A percentile compares a stretch with the other conserved stretches of the same genome.
Evolutionary conservation across 257 asterid genomes (phyloP).

Genomic region (Lycium barbarum): DNA sequence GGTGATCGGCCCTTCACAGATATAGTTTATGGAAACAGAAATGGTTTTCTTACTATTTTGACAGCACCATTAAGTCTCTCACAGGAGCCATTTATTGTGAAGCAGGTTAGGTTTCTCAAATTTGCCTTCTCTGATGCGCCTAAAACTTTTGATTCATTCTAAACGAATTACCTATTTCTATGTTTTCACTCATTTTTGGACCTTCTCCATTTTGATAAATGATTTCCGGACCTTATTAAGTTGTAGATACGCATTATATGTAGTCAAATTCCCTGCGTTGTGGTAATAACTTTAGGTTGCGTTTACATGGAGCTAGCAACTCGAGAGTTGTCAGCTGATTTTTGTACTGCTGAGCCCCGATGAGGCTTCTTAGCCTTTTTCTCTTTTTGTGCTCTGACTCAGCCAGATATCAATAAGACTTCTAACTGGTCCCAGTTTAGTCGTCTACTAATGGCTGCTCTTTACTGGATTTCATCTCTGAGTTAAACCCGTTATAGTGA

Average conservation of each 20-base stretch:
- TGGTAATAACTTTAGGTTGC: not conserved
- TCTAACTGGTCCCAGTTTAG: not conserved
- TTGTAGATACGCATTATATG: not conserved
- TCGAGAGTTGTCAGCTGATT: not conserved
- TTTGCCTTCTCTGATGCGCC: not conserved
- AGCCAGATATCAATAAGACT: not conserved
- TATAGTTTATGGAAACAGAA: slow-evolving; percentile 84
- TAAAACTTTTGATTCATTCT: not conserved
- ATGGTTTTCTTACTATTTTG: slow-evolving; percentile 82
- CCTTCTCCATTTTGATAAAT: not conserved
- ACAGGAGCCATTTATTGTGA: slow-evolving; percentile 89
- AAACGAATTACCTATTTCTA: not conserved
- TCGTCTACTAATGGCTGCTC: not conserved
- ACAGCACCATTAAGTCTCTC: slow-evolving; percentile 76
- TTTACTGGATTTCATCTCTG: slow-evolving; percentile 1
- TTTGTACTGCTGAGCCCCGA: not conserved
- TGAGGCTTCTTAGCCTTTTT: not conserved
- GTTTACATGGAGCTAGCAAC: not conserved
- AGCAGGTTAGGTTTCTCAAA: slow-evolving; percentile 58
- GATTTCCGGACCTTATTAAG: not conserved
- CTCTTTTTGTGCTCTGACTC: not conserved
- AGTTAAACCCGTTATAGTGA: not conserved
- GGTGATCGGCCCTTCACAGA: slow-evolving; percentile 98
- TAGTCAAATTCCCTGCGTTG: not conserved
- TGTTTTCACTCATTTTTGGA: not conserved